Conservation (phyloP, 2,329 filamentous ascomycete genomes). For the Cryphonectria radicalis region DNA sequence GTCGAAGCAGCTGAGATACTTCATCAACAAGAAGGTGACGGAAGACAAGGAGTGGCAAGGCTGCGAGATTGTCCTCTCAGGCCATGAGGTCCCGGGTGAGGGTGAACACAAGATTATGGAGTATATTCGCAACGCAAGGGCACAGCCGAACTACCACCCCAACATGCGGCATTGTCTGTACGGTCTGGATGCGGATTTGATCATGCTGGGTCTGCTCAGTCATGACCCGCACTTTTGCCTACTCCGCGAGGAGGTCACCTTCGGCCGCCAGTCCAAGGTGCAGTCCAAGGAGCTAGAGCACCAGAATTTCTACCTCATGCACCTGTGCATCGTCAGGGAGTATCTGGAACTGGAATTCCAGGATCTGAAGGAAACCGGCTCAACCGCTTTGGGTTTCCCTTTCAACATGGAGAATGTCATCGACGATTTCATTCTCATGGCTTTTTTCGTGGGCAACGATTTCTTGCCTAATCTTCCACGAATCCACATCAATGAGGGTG, state of each 20-base stretch:
- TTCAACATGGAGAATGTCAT: slow-evolving; percentile 97
- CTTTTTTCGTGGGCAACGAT: slow-evolving; percentile 99
- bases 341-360: slow-evolving; percentile 98
- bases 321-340: slow-evolving; percentile 95
- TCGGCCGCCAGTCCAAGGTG: slow-evolving; percentile 82
- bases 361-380: slow-evolving; percentile 76
- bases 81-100: slow-evolving; percentile 96
- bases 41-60: slow-evolving; percentile 98
- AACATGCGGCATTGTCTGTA: slow-evolving; percentile 97
- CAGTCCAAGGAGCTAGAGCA: slow-evolving; percentile 98
- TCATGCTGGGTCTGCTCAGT: slow-evolving; percentile 96
- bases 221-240: slow-evolving; percentile 99
- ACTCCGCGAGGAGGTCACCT: slow-evolving; percentile 95
- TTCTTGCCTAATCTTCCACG: slow-evolving; percentile 96
- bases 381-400: slow-evolving; percentile 64
- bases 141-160: slow-evolving; percentile 87
- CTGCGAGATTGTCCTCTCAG: slow-evolving; percentile 93
- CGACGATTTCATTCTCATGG: slow-evolving; percentile 99
- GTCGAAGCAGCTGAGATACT: slow-evolving; percentile 93
- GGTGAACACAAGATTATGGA: slow-evolving; percentile 99
- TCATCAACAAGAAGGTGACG: slow-evolving; percentile 97
- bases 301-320: slow-evolving; percentile 97
- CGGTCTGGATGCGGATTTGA: slow-evolving; percentile 94
- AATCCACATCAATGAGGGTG: slow-evolving; percentile 97
- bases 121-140: slow-evolving; percentile 97